A percentile compares a stretch with the other conserved stretches of the same genome.
These are phyloP conservation scores for Calocybe cyanea DNA, from an alignment of 768 basidiomycete species.

Conservation along the genomic window DNA sequence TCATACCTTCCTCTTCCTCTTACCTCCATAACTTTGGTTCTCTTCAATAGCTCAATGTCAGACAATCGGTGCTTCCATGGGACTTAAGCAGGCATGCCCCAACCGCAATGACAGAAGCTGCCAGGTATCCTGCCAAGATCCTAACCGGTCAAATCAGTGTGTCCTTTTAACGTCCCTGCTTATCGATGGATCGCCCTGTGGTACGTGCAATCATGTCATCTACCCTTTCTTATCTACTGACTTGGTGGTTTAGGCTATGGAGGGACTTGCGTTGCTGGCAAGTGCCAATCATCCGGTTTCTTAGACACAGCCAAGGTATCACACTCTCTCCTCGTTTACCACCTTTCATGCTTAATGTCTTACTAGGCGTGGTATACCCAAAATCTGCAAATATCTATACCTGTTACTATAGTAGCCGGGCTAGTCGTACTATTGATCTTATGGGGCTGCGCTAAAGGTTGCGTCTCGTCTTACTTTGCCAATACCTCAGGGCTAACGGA, in stretches of 20 bases:
- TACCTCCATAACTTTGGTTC: constrained; percentile 1
- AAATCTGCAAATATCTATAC: constrained; percentile 78
- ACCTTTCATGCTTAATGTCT: constrained; percentile 7
- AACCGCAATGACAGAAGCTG: constrained; percentile 61
- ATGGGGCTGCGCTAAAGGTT: constrained; percentile 43
- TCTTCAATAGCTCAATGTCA: constrained; percentile 64
- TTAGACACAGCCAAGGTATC: constrained; percentile 63
- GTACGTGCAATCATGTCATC: constrained; percentile 33
- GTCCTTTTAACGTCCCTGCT: constrained; percentile 66
- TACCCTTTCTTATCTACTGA: constrained; percentile 11
- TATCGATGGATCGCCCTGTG: constrained; percentile 82
- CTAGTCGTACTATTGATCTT: constrained; percentile 58
- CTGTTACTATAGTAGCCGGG: constrained; percentile 70
- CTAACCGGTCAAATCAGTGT: constrained; percentile 55
- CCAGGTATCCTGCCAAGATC: constrained; percentile 79
- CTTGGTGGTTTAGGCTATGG: constrained; percentile 64
- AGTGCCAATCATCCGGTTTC: constrained; percentile 56
- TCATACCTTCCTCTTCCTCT: no score
- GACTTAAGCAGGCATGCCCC: constrained; percentile 63
- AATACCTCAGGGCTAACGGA: neutral
- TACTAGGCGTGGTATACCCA: constrained; percentile 69
- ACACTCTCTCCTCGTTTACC: constrained; percentile 9
- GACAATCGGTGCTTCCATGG: constrained; percentile 67
- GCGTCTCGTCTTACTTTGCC: constrained; percentile 13
- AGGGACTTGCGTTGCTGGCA: constrained; percentile 60